Percentiles rank a stretch among this genome's conserved stretches.
phyloP scores from a whole-genome alignment of 495 filamentous ascomycete genomes.

The Xylaria cubensis region DNA sequence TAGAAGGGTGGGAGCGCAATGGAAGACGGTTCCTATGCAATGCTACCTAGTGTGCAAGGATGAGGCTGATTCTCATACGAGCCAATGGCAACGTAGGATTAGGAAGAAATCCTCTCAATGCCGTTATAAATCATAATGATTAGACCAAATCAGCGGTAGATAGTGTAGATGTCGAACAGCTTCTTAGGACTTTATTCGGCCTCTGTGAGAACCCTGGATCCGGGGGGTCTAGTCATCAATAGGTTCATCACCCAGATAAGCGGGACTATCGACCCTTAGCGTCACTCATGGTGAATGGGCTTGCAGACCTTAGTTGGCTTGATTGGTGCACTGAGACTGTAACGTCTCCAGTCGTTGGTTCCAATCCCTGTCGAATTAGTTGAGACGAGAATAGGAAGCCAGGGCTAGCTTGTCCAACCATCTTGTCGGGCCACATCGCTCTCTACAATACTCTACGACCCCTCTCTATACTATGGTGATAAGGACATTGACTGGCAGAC shows the following conservation, averaged over 20 bases:
- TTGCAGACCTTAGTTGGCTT: constrained; percentile 4
- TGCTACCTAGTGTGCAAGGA: constrained; percentile 18
- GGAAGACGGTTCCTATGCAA: not conserved
- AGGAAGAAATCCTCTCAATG: not conserved
- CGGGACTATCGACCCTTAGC: constrained; percentile 24
- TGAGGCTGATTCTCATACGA: constrained; percentile 22
- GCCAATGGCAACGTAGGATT: constrained; percentile 15
- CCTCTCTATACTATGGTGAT: constrained; percentile 5
- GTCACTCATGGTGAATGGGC: constrained; percentile 3
- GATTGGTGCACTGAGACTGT: constrained; percentile 9
- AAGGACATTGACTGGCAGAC: constrained; percentile 16
- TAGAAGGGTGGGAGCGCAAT: not conserved
- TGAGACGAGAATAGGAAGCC: constrained; percentile 6
- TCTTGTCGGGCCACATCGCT: constrained; percentile 19
- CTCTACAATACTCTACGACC: not conserved
- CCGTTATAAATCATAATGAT: constrained; percentile 5
- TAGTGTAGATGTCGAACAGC: constrained; percentile 10
- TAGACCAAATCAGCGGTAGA: not conserved
- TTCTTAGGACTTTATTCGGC: not conserved
- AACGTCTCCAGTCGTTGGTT: constrained; percentile 23
- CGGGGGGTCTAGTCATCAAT: not conserved
- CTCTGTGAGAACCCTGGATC: constrained; percentile 17
- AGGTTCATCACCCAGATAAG: constrained; percentile 6
- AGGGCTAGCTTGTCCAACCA: constrained; percentile 26
- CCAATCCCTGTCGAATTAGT: constrained; percentile 18